Conservation (phyloP, 2,329 filamentous ascomycete genomes). For the Fusarium chuoi region DNA sequence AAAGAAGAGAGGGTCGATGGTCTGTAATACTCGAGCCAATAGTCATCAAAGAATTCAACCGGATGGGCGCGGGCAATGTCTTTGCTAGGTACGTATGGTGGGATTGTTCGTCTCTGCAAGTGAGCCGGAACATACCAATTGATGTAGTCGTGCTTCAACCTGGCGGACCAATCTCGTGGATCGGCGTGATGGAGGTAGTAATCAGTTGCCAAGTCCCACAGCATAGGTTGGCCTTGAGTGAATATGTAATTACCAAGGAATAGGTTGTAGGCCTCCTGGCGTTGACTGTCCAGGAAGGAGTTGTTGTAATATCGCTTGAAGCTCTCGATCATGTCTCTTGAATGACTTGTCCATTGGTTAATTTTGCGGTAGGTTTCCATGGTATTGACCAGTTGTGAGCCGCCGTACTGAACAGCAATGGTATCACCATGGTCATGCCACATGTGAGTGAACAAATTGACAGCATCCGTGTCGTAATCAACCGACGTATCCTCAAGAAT, state of each 20-base stretch:
- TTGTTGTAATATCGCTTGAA: conserved; percentile 99
- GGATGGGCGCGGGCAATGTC: conserved; percentile 54
- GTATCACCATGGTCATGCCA: conserved; percentile 98
- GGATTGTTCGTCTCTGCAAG: conserved; percentile 70
- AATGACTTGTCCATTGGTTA: conserved; percentile 98
- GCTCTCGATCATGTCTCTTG: conserved; percentile 97
- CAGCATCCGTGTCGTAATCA: conserved; percentile 93
- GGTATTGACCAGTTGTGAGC: conserved; percentile 96
- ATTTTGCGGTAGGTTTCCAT: conserved; percentile 99
- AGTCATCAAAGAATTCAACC: conserved; percentile 82
- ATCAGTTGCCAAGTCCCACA: conserved; percentile 95
- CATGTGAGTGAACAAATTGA: conserved; percentile 98
- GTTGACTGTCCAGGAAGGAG: conserved; percentile 95
- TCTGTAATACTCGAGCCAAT: conserved; percentile 97
- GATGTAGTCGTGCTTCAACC: conserved; percentile 77
- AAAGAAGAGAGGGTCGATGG: conserved; percentile 89
- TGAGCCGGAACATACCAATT: conserved; percentile 85
- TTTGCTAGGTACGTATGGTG: conserved; percentile 56
- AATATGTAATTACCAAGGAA: conserved; percentile 98
- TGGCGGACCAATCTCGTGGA: conserved; percentile 77
- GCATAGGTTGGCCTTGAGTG: conserved; percentile 86
- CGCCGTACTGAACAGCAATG: conserved; percentile 96
- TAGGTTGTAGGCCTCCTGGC: conserved; percentile 97
- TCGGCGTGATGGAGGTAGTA: conserved; percentile 95
- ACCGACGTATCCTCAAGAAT: conserved; percentile 82